Base-by-base conservation (phyloP, 140 eudicot genomes). In the Cichorium intybus region DNA sequence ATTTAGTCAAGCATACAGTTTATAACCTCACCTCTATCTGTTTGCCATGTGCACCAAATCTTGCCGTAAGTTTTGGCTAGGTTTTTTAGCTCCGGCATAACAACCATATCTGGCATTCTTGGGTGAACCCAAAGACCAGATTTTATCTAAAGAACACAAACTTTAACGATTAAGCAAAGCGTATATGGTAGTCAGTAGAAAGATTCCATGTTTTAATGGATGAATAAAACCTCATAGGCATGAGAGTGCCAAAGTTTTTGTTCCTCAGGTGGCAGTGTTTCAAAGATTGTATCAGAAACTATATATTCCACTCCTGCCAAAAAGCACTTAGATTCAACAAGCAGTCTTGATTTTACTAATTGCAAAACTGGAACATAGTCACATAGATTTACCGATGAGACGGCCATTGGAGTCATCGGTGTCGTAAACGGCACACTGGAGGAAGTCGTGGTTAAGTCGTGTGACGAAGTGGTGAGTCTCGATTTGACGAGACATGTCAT, bases 1-100 rank as follows among this genome's bases (percentile, higher is more conserved):
- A 0, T 39, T 39, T 39, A 11, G 16, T 12, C 47, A 39, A 2
- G 16, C 47, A 11, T 28, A 50, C 20, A 10, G 6, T 9, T 12
- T n/a, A n/a, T n/a, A n/a, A 23, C 0, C 23, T 15, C 15, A 80
- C 90, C 96, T 75, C 82, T 70, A 12, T 88, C 96, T n/a, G 81
- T 79, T 51, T 88, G 95, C 96, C 96, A 88, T 4, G 96, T 85
- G 82, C 96, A 85, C 96, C 96, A 88, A 58, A 85, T 85, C 83
- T 88, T 88, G 79, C 96, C 96, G 28, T 85, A 88, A 4, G 79
- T 82, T 50, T 72, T 78, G 61, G 95, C 87, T n/a, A 85, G 61
- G 49, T 81, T 80, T 47, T 71, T 65, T 21, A 88, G 76, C 56
- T 88, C 96, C 0, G 84, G 80, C 74, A 50, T 82, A 39, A 64